Base-by-base conservation (phyloP, 2,329 filamentous ascomycete species). In the Apiospora kogelbergensis region DNA sequence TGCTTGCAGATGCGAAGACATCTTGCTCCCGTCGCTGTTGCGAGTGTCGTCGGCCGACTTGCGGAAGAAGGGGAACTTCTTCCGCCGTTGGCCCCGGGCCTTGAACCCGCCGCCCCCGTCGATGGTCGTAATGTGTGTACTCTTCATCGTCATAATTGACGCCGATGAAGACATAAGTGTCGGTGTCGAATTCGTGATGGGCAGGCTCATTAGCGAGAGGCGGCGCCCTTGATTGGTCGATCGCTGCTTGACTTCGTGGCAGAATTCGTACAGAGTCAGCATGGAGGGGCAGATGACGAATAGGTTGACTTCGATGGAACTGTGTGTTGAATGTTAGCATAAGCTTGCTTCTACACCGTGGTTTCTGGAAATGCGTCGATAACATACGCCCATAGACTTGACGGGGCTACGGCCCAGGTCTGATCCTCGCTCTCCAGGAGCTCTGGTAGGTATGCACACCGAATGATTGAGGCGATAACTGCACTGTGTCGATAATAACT, bases 261-360 rank as follows among this genome's bases (percentile, higher is more conserved):
- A 66, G 24, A 66, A 66, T 10, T 44, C 45, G 22, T 45, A 45
- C 11, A 66, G 33, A 9, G 42, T 66, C 26, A 45, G 22, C 65
- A 66, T 66, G 26, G 42, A 10, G 13, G 65, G 42, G 24, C 42
- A 53, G 13, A 66, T 66, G 42, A 66, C n/a, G n/a, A 66, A 66
- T 17, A 66, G 42, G 45, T 66, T 66, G n/a, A 66, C 44, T 45
- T 66, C 65, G 42, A 66, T 33, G 30, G 44, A 42, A n/a, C 65
- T 66, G 26, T n/a, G 11, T 42, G 26, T 6, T 33, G 10, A 22
- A 6, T 7, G 26, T 60, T 6, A 60, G 53, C 10, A 60, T 2
- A 9, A 7, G 20, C 2, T 6, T 60, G 6, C 3, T 60, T 5
- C 7, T 9, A 2, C 17, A 5, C 30, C 10, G 3, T n/a, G 3